Evolutionary conservation across 768 basidiomycete genomes (phyloP).

Genomic region (Tylopilus intermedius): DNA sequence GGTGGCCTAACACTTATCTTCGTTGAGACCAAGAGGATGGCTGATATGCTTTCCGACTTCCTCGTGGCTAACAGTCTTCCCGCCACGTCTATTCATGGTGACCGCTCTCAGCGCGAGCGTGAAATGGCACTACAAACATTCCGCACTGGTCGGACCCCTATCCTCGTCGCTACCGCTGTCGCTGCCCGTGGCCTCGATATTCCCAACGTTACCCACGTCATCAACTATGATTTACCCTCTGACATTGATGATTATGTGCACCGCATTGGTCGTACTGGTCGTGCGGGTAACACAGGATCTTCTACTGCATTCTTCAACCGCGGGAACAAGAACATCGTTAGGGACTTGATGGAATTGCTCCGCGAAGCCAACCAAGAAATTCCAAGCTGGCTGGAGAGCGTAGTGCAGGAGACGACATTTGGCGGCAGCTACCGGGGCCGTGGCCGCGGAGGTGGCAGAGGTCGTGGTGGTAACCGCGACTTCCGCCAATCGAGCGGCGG

Average conservation of each 20-base stretch:
- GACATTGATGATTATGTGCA: conserved; percentile 99
- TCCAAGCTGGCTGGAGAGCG: conserved; percentile 83
- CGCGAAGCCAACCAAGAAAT: conserved; percentile 96
- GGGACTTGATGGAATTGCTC: conserved; percentile 87
- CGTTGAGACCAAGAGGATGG: conserved; percentile 99
- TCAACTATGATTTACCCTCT: conserved; percentile 96
- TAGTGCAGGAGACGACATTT: conserved; percentile 77
- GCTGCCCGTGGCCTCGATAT: conserved; percentile 99
- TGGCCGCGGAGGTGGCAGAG: conserved; percentile 42
- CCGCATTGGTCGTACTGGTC: conserved; percentile 95
- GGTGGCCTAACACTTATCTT: conserved; percentile 90
- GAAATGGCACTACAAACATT: conserved; percentile 94
- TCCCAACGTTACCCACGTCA: conserved; percentile 97
- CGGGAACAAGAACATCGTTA: conserved; percentile 87
- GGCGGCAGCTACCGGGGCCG: conserved; percentile 54
- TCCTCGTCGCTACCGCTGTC: conserved; percentile 97
- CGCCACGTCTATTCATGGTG: conserved; percentile 97
- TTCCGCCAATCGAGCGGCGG: conserved; percentile 29
- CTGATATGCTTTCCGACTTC: conserved; percentile 97
- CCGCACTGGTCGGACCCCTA: conserved; percentile 90
- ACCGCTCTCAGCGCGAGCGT: conserved; percentile 95
- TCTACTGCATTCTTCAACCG: conserved; percentile 96
- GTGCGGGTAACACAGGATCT: conserved; percentile 96
- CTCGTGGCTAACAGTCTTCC: conserved; percentile 75
- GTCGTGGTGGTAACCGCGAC: conserved; percentile 36